phyloP scores from a whole-genome alignment of 257 asterid species.

The Penstemon davidsonii region DNA sequence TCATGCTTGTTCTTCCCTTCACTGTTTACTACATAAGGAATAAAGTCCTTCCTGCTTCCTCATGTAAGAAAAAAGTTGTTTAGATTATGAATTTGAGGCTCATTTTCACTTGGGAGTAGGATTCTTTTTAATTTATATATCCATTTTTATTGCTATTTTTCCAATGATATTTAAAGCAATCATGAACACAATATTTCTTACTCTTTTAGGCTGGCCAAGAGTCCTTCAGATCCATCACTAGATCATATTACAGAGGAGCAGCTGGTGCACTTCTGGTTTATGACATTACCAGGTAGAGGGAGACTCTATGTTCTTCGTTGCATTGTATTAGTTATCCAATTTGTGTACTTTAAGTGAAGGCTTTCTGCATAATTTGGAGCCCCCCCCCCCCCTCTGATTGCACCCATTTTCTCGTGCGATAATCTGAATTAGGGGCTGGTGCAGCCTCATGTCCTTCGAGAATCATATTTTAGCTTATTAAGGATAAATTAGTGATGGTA shows the following conservation, averaged over 20 bases:
- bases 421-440: too few relatives aligned
- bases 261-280: constrained; percentile 74
- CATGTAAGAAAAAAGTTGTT: too few relatives aligned
- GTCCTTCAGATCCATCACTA: constrained; percentile 63
- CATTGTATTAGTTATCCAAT: constrained; percentile 5
- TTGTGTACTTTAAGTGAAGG: background rate
- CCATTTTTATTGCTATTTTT: background rate
- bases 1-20: too few relatives aligned
- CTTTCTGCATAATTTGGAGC: too few relatives aligned
- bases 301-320: background rate
- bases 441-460: too few relatives aligned
- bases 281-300: constrained; percentile 52
- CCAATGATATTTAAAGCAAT: background rate
- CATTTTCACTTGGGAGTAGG: too few relatives aligned
- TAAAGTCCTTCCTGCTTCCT: too few relatives aligned
- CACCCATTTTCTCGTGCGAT: too few relatives aligned
- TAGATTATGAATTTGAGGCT: too few relatives aligned
- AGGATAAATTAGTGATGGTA: background rate
- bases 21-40: too few relatives aligned
- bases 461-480: background rate
- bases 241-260: constrained; percentile 72
- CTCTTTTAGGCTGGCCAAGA: constrained; percentile 64
- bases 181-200: background rate
- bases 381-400: too few relatives aligned
- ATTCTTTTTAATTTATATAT: background rate